A percentile compares a stretch with the other conserved stretches of the same genome.
These are phyloP conservation scores for Russula sp. DNA, from an alignment of 768 basidiomycete genomes.

Conservation along the genomic window DNA sequence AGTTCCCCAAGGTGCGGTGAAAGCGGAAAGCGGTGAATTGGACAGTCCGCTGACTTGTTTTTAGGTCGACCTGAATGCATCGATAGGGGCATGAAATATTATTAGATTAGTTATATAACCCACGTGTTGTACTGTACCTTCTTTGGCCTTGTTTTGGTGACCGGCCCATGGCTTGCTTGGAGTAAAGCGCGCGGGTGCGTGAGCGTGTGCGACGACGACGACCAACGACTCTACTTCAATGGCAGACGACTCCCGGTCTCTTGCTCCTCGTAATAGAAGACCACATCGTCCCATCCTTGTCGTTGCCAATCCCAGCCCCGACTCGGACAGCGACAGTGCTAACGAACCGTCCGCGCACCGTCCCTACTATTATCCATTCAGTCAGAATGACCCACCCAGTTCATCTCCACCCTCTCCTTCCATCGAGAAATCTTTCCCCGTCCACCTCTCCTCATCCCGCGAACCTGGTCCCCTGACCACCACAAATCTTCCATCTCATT, in stretches of 20 bases:
- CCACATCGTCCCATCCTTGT: conserved; percentile 44
- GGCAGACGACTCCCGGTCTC: conserved; percentile 58
- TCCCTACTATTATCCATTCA: conserved; percentile 29
- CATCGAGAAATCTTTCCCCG: conserved; percentile 31
- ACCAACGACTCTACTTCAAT: conserved; percentile 36
- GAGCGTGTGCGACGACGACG: conserved; percentile 12
- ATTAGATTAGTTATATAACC: not conserved
- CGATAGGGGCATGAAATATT: conserved; percentile 1
- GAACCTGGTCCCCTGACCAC: conserved; percentile 39
- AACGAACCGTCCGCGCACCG: conserved; percentile 32
- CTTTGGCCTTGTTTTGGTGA: conserved; percentile 1
- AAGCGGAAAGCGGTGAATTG: not conserved
- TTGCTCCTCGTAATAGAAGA: conserved; percentile 35
- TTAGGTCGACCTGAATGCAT: conserved; percentile 22
- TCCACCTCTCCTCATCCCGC: conserved; percentile 32
- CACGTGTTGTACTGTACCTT: not conserved
- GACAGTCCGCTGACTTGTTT: not conserved
- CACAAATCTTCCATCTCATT: conserved; percentile 38
- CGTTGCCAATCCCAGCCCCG: conserved; percentile 61
- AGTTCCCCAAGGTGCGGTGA: conserved; percentile 68
- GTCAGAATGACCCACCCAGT: conserved; percentile 33
- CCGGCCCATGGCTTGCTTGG: not conserved
- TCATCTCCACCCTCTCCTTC: conserved; percentile 36
- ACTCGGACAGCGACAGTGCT: conserved; percentile 43
- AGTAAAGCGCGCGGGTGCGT: conserved; percentile 9